Evolutionary conservation across 2,329 filamentous ascomycete genomes (phyloP).

Genomic region (Blumeriella jaapii): DNA sequence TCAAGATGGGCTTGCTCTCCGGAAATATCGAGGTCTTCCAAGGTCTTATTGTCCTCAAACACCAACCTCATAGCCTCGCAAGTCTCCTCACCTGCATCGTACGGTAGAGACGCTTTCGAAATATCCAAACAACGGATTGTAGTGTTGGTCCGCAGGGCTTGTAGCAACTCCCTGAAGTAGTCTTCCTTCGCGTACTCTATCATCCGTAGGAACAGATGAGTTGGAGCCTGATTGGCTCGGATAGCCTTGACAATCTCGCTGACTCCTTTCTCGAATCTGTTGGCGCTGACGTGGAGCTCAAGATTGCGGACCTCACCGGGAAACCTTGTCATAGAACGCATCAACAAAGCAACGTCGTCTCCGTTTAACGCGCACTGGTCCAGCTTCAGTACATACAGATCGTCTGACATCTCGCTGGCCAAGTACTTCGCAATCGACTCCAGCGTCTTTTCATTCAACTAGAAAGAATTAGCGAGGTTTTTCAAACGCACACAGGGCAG

Average conservation of each 20-base stretch:
- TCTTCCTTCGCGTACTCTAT: conserved; percentile 42
- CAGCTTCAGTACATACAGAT: conserved; percentile 48
- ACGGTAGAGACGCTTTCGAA: conserved; percentile 57
- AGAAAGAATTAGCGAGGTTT: not conserved
- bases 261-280: conserved; percentile 38
- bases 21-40: conserved; percentile 58
- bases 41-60: conserved; percentile 54
- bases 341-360: conserved; percentile 50
- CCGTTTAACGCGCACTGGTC: conserved; percentile 58
- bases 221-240: conserved; percentile 41
- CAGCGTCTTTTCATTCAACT: conserved; percentile 49
- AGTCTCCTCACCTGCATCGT: conserved; percentile 56
- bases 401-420: conserved; percentile 45
- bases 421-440: conserved; percentile 56
- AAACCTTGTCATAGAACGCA: conserved; percentile 47
- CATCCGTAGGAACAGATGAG: conserved; percentile 53
- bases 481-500: not conserved
- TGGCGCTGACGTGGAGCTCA: conserved; percentile 53
- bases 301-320: conserved; percentile 41
- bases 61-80: conserved; percentile 50
- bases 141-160: conserved; percentile 49
- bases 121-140: conserved; percentile 55
- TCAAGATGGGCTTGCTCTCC: conserved; percentile 63
- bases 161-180: conserved; percentile 47
- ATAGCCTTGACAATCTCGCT: conserved; percentile 41